Evolutionary conservation across 805 yeast genomes (phyloP).

Genomic region (Kodamaea kaohsiungensis): DNA sequence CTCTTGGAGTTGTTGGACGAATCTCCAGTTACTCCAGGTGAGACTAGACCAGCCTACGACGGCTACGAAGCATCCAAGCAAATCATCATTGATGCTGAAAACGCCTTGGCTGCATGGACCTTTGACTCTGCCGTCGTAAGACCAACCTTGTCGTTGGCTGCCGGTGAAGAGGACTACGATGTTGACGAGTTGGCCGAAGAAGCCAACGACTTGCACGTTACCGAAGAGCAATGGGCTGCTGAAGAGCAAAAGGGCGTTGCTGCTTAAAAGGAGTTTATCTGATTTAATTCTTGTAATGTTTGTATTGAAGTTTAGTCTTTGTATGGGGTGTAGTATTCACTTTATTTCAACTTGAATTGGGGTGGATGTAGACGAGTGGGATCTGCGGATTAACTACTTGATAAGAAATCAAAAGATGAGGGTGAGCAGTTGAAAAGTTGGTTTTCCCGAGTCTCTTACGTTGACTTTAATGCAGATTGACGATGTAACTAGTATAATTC

Average conservation of each 20-base stretch:
- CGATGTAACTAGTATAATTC: too few species aligned
- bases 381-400: not conserved
- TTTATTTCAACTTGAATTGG: too few species aligned
- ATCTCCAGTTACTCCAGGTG: conserved; percentile 98
- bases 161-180: conserved; percentile 42
- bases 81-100: conserved; percentile 95
- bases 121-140: conserved; percentile 92
- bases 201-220: conserved; percentile 48
- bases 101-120: conserved; percentile 95
- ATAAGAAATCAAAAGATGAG: too few species aligned
- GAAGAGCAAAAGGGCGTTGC: conserved; percentile 16
- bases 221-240: conserved; percentile 53
- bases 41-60: conserved; percentile 96
- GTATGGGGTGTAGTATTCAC: not conserved
- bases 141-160: conserved; percentile 80
- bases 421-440: too few species aligned
- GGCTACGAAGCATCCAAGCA: conserved; percentile 98
- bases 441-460: too few species aligned
- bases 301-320: conserved; percentile 1
- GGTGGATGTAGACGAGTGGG: not conserved
- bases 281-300: conserved; percentile 18
- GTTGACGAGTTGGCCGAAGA: conserved; percentile 46
- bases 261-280: conserved; percentile 9
- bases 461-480: too few species aligned
- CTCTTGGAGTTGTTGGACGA: conserved; percentile 93